phyloP scores from a whole-genome alignment of 192 early-diverging fungal genomes.

The Backusella parvicylindrica region DNA sequence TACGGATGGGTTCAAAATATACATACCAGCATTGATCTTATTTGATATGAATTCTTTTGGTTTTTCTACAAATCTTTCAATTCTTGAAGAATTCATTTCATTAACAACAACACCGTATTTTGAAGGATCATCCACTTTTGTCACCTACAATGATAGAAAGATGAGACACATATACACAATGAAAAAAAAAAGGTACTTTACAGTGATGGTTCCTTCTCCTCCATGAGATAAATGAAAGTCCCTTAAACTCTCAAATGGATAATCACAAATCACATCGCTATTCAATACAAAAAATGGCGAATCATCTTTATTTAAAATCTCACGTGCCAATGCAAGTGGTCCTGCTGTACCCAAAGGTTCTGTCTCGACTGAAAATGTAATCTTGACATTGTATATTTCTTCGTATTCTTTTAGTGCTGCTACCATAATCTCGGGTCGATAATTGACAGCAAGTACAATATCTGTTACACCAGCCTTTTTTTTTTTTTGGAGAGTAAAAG shows the following conservation, averaged over 20 bases:
- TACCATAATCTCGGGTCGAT: conserved; percentile 98
- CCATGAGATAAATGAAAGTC: conserved; percentile 92
- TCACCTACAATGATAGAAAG: conserved; percentile 48
- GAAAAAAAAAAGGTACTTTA: conserved; percentile 19
- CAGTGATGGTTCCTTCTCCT: conserved; percentile 91
- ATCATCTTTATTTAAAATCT: conserved; percentile 88
- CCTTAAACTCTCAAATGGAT: conserved; percentile 86
- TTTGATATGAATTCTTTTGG: conserved; percentile 92
- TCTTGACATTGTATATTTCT: conserved; percentile 85
- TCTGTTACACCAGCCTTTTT: conserved; percentile 91
- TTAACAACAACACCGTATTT: conserved; percentile 99
- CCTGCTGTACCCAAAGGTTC: conserved; percentile 97
- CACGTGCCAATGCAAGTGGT: conserved; percentile 91
- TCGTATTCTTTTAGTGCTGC: conserved; percentile 92
- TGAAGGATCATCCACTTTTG: conserved; percentile 95
- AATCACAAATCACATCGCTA: conserved; percentile 98
- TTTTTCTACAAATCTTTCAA: conserved; percentile 99
- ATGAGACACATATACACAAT: neutral
- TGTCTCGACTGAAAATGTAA: conserved; percentile 94
- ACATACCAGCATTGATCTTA: conserved; percentile 99
- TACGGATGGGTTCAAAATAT: conserved; percentile 94
- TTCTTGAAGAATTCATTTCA: conserved; percentile 62
- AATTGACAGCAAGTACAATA: conserved; percentile 98
- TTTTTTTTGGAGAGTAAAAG: neutral
- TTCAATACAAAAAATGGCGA: conserved; percentile 98